Percentiles rank a stretch among this genome's conserved stretches.
These are phyloP conservation scores for Hypholoma fasciculare DNA, from an alignment of 768 basidiomycete species.

Conservation along the genomic window DNA sequence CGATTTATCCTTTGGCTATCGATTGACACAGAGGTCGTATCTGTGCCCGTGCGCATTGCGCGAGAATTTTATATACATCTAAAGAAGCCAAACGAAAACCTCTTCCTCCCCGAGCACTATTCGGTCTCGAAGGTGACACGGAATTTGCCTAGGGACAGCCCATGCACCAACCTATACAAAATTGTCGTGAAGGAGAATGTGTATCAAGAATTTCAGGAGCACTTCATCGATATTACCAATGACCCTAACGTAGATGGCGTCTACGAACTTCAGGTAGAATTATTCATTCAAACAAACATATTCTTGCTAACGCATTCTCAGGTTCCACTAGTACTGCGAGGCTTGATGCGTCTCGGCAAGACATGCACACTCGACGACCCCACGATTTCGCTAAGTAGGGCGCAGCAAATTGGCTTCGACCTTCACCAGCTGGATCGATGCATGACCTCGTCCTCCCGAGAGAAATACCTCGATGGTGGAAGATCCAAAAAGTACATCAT, in stretches of 20 bases:
- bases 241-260: conserved; percentile 95
- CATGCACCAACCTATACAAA: conserved; percentile 80
- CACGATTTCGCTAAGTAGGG: conserved; percentile 76
- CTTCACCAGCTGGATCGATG: conserved; percentile 77
- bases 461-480: conserved; percentile 75
- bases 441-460: conserved; percentile 53
- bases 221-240: conserved; percentile 91
- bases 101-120: conserved; percentile 74
- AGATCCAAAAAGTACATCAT: conserved; percentile 75
- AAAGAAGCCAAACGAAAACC: conserved; percentile 61
- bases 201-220: conserved; percentile 82
- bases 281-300: neutral
- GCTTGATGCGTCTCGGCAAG: conserved; percentile 81
- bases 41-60: conserved; percentile 81
- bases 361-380: conserved; percentile 69
- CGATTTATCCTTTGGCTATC: conserved; percentile 89
- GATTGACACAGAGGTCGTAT: conserved; percentile 75
- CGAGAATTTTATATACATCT: conserved; percentile 94
- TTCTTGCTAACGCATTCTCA: conserved; percentile 26
- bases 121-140: conserved; percentile 70
- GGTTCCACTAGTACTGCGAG: conserved; percentile 84
- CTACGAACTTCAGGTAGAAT: conserved; percentile 84
- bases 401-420: conserved; percentile 81
- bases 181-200: conserved; percentile 80
- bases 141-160: conserved; percentile 76